Evolutionary conservation across 2,329 filamentous ascomycete genomes (phyloP).

Genomic region (Leptographium lundbergii): DNA sequence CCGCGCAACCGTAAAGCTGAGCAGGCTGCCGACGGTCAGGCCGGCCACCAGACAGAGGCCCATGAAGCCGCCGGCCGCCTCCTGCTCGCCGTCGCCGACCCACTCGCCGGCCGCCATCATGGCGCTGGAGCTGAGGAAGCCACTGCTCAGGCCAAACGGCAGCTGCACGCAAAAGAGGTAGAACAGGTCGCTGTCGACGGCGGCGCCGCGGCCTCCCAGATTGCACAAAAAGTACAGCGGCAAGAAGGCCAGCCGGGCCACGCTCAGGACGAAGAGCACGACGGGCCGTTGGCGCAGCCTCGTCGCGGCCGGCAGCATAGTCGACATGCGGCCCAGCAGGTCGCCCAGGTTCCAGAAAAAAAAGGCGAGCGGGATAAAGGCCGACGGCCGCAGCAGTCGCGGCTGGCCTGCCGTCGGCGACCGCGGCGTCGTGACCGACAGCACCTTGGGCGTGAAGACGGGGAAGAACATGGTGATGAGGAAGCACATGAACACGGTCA

Average conservation of each 20-base stretch:
- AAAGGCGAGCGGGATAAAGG: conserved; percentile 84
- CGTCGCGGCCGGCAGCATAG: conserved; percentile 35
- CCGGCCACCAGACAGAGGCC: conserved; percentile 77
- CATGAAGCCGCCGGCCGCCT: conserved; percentile 92
- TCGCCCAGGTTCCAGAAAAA: conserved; percentile 92
- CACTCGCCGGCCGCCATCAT: conserved; percentile 85
- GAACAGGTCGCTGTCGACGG: conserved; percentile 70
- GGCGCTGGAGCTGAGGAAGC: conserved; percentile 72
- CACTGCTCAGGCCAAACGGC: conserved; percentile 73
- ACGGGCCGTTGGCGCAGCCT: conserved; percentile 52
- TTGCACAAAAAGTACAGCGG: conserved; percentile 89
- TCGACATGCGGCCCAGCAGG: conserved; percentile 59
- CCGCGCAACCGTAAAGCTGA: conserved; percentile 65
- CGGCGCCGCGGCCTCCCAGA: conserved; percentile 60
- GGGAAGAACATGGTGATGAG: conserved; percentile 86
- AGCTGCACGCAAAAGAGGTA: conserved; percentile 78
- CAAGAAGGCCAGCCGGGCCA: conserved; percentile 57
- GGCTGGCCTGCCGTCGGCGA: conserved; percentile 10
- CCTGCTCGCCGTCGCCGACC: conserved; percentile 71
- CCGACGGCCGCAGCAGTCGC: conserved; percentile 54
- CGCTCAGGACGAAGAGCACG: conserved; percentile 52
- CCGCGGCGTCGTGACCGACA: conserved; percentile 25
- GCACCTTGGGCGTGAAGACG: conserved; percentile 67
- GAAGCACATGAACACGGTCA: conserved; percentile 72
- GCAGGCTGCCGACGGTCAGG: conserved; percentile 69